phyloP scores from a whole-genome alignment of 768 basidiomycete genomes.

The Suillus clintonianus region DNA sequence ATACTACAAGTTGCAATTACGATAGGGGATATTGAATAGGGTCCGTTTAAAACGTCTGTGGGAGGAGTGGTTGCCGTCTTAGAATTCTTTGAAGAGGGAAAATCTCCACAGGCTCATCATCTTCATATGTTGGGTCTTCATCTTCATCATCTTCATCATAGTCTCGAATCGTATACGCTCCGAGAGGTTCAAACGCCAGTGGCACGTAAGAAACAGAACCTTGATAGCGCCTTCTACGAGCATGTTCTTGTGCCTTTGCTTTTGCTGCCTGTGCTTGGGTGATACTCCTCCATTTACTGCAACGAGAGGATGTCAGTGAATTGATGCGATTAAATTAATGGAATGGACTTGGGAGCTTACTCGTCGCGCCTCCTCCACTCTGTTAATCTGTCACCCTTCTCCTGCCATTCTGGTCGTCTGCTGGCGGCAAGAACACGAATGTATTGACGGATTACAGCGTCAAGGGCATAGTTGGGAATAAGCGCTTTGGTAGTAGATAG shows the following conservation, averaged over 20 bases:
- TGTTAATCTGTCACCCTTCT: slow-evolving; percentile 43
- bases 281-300: slow-evolving; percentile 32
- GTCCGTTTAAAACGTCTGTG: not conserved
- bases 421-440: slow-evolving; percentile 47
- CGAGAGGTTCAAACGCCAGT: not conserved
- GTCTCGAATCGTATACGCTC: not conserved
- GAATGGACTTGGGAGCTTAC: slow-evolving; percentile 38
- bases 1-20: not conserved
- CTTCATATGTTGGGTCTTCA: slow-evolving; percentile 9
- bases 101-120: slow-evolving; percentile 3
- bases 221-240: slow-evolving; percentile 4
- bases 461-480: slow-evolving; percentile 65
- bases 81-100: not conserved
- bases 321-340: not conserved
- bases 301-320: not conserved
- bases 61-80: not conserved
- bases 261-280: slow-evolving; percentile 19
- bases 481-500: slow-evolving; percentile 46
- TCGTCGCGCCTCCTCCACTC: slow-evolving; percentile 59
- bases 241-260: slow-evolving; percentile 14
- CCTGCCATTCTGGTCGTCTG: slow-evolving; percentile 55
- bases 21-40: not conserved
- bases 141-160: slow-evolving; percentile 9
- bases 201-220: not conserved
- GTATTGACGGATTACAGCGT: slow-evolving; percentile 62